These are phyloP conservation scores for Botrytis aclada DNA, from an alignment of 2,329 filamentous ascomycete species.

Conservation along the genomic window DNA sequence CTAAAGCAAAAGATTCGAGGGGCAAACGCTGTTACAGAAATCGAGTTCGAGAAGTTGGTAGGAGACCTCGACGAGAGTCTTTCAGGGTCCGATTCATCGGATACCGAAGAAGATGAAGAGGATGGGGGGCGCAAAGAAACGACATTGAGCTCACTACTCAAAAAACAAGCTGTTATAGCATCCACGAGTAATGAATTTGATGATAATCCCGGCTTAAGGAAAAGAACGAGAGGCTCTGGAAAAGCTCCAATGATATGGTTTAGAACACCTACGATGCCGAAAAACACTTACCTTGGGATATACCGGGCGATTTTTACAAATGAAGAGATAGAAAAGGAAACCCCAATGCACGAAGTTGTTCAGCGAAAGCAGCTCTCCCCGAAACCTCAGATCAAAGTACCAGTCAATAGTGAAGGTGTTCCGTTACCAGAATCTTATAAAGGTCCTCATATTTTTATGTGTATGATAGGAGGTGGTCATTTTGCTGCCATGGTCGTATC, in stretches of 20 bases:
- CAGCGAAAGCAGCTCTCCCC: slow-evolving; percentile 74
- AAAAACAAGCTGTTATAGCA: slow-evolving; percentile 75
- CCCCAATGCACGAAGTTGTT: slow-evolving; percentile 63
- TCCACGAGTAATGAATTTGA: slow-evolving; percentile 45
- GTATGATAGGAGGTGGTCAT: slow-evolving; percentile 97
- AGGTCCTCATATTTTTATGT: slow-evolving; percentile 87
- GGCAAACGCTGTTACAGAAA: slow-evolving; percentile 67
- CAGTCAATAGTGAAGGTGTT: slow-evolving; percentile 56
- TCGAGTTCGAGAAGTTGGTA: slow-evolving; percentile 82
- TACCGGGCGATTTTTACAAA: slow-evolving; percentile 79
- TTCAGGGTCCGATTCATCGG: slow-evolving; percentile 76
- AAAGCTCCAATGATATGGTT: slow-evolving; percentile 85
- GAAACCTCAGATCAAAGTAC: slow-evolving; percentile 46
- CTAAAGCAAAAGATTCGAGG: slow-evolving; percentile 86
- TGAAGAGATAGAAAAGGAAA: slow-evolving; percentile 63
- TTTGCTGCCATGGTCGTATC: slow-evolving; percentile 97
- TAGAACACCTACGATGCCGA: slow-evolving; percentile 67
- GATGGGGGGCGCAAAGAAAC: slow-evolving; percentile 58
- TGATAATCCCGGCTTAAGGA: slow-evolving; percentile 46
- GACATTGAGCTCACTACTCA: slow-evolving; percentile 72
- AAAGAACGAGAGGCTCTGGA: slow-evolving; percentile 53
- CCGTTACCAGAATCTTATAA: slow-evolving; percentile 56
- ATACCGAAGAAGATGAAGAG: slow-evolving; percentile 64
- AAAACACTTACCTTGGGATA: slow-evolving; percentile 77
- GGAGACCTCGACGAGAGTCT: slow-evolving; percentile 86